Percentiles rank a stretch among this genome's conserved stretches.
phyloP scores from a whole-genome alignment of 768 basidiomycete species.

The Macrolepiota albuminosa region DNA sequence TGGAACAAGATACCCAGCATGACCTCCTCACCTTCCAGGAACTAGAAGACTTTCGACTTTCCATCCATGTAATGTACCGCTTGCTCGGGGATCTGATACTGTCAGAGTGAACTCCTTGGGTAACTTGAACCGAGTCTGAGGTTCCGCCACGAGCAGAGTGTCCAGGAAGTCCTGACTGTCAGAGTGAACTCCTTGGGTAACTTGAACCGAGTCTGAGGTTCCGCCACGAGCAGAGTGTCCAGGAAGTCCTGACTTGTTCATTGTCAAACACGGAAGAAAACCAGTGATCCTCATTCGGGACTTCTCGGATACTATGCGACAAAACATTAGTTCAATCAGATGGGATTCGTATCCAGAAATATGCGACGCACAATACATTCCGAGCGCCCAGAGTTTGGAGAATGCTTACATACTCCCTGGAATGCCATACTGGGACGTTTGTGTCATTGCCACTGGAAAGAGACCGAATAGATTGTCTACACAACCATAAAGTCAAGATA shows the following conservation, averaged over 20 bases:
- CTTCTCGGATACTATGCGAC: constrained; percentile 53
- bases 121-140: constrained; percentile 6
- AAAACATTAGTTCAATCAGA: neutral
- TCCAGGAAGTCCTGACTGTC: constrained; percentile 60
- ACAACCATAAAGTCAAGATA: neutral
- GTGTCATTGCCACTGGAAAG: constrained; percentile 64
- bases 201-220: constrained; percentile 7
- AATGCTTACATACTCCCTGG: constrained; percentile 57
- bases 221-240: constrained; percentile 22
- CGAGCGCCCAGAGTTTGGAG: constrained; percentile 49
- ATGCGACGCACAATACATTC: constrained; percentile 43
- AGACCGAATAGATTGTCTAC: neutral
- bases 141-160: constrained; percentile 13
- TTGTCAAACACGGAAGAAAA: constrained; percentile 58
- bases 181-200: constrained; percentile 51
- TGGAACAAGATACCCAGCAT: neutral
- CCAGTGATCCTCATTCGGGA: constrained; percentile 63
- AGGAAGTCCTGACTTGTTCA: constrained; percentile 54
- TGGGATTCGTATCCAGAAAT: neutral
- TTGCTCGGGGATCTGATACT: constrained; percentile 61
- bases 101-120: constrained; percentile 62
- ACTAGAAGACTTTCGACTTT: constrained; percentile 49
- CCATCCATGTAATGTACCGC: constrained; percentile 69
- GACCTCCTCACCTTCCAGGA: constrained; percentile 58
- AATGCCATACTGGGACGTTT: constrained; percentile 88